These are phyloP conservation scores for Exophiala xenobiotica DNA, from an alignment of 2,329 filamentous ascomycete genomes.

Conservation along the genomic window DNA sequence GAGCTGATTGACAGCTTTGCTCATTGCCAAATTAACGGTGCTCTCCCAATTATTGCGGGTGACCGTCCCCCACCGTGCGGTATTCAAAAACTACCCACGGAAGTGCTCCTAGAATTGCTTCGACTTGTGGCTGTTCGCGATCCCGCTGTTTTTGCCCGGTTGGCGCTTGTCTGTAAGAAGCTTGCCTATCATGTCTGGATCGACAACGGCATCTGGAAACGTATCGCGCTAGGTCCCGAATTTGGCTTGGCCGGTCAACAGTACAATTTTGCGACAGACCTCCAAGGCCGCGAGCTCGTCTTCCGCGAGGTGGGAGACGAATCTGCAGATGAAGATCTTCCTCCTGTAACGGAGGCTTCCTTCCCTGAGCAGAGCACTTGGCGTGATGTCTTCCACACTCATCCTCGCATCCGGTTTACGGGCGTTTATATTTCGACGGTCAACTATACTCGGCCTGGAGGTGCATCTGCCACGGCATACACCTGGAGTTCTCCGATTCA, in stretches of 20 bases:
- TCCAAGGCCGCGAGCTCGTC: conserved; percentile 46
- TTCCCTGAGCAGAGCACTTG: conserved; percentile 43
- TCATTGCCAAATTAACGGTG: conserved; percentile 64
- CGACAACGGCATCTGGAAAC: conserved; percentile 84
- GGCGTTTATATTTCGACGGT: conserved; percentile 96
- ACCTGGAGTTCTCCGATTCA: conserved; percentile 83
- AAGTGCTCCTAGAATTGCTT: conserved; percentile 80
- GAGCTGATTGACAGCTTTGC: conserved; percentile 78
- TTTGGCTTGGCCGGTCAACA: conserved; percentile 83
- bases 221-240: conserved; percentile 66
- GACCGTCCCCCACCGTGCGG: conserved; percentile 75
- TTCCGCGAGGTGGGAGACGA: conserved; percentile 32
- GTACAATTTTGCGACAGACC: conserved; percentile 68
- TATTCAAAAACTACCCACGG: conserved; percentile 73
- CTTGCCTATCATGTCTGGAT: conserved; percentile 80
- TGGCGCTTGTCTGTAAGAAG: conserved; percentile 80
- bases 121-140: conserved; percentile 71
- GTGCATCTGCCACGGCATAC: conserved; percentile 65
- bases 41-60: conserved; percentile 68
- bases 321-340: conserved; percentile 30
- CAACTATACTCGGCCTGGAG: conserved; percentile 86
- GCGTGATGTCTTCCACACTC: conserved; percentile 71
- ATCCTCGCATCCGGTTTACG: conserved; percentile 88
- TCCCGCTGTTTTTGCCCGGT: conserved; percentile 70
- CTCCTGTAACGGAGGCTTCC: conserved; percentile 23